Evolutionary conservation across 768 basidiomycete species (phyloP).

Genomic region (Podaxis pistillaris): DNA sequence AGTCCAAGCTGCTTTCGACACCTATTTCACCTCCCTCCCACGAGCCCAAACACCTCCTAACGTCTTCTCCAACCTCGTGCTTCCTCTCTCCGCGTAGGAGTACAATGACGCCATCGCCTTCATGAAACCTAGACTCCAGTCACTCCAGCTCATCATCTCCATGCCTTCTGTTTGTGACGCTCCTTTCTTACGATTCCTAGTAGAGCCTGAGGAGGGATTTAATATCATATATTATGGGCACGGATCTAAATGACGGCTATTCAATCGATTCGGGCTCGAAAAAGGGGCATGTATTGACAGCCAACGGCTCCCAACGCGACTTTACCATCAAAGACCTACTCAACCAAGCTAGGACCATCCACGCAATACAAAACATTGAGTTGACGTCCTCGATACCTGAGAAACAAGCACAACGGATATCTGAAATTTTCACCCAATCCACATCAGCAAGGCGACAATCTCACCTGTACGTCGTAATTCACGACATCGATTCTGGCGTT

Average conservation of each 20-base stretch:
- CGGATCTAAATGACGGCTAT: conserved; percentile 79
- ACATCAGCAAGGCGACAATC: conserved; percentile 34
- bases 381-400: conserved; percentile 42
- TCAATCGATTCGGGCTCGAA: conserved; percentile 78
- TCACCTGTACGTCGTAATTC: conserved; percentile 58
- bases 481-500: too few species aligned
- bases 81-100: conserved; percentile 27
- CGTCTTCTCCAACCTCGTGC: too few species aligned
- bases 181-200: conserved; percentile 58
- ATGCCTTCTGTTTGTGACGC: conserved; percentile 29
- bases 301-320: conserved; percentile 75
- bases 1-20: too few species aligned
- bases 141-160: conserved; percentile 32
- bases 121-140: conserved; percentile 25
- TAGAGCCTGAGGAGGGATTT: conserved; percentile 81
- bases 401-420: conserved; percentile 60
- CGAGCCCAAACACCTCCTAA: too few species aligned
- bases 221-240: conserved; percentile 82
- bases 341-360: conserved; percentile 52
- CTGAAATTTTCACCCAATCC: conserved; percentile 48
- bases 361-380: conserved; percentile 14
- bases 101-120: conserved; percentile 42
- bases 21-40: too few species aligned
- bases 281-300: conserved; percentile 71
- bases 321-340: conserved; percentile 60